These are phyloP conservation scores for Populus ilicifolia DNA, from an alignment of 345 rosid genomes.

Conservation along the genomic window DNA sequence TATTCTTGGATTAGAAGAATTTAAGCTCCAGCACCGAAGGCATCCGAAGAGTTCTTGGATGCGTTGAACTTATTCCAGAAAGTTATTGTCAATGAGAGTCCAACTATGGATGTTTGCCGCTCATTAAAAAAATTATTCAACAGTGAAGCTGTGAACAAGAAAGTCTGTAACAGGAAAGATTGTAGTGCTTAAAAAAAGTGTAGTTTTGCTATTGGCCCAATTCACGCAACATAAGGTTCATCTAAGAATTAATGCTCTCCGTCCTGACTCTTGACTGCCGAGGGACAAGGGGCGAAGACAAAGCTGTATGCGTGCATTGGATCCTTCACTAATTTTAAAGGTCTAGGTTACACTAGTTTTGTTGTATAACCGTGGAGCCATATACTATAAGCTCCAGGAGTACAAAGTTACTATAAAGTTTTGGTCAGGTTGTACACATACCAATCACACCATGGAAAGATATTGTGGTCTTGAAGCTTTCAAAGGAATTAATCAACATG, in stretches of 20 bases:
- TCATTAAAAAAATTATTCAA: not conserved
- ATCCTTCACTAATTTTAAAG: not conserved
- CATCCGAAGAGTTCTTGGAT: not conserved
- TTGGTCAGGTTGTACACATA: conserved; percentile 5
- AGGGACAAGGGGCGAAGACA: not conserved
- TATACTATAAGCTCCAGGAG: not conserved
- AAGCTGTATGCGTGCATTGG: not conserved
- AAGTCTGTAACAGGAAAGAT: not conserved
- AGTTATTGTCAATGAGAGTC: not conserved
- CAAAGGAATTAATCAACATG: conserved; percentile 16
- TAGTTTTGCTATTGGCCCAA: not conserved
- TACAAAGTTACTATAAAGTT: not conserved
- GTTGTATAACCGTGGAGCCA: not conserved
- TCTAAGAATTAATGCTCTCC: not conserved
- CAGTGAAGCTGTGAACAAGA: not conserved
- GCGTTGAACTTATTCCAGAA: not conserved
- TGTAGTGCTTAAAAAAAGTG: not conserved
- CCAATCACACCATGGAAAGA: conserved; percentile 26
- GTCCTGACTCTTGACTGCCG: not conserved
- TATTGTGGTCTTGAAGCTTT: conserved; percentile 15
- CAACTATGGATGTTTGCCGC: not conserved
- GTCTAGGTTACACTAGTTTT: not conserved
- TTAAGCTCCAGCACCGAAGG: not conserved
- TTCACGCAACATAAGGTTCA: not conserved
- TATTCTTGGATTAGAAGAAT: not conserved